phyloP scores from a whole-genome alignment of 768 basidiomycete species.

The Lactifluus echinatus region DNA sequence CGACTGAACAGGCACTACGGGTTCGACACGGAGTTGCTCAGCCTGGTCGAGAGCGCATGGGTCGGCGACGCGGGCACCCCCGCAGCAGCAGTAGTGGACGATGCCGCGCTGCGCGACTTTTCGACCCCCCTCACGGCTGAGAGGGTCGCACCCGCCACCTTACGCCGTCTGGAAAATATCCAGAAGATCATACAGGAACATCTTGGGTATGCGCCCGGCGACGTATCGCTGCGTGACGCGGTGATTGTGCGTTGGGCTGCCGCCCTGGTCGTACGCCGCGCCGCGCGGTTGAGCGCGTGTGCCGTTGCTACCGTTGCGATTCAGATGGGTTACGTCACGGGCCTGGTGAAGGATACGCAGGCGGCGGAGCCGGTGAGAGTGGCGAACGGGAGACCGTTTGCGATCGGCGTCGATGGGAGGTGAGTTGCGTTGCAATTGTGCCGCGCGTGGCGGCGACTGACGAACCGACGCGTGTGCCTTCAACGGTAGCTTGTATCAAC shows the following conservation, averaged over 20 bases:
- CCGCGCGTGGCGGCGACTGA: neutral
- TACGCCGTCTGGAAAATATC: constrained; percentile 42
- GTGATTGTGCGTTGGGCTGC: constrained; percentile 78
- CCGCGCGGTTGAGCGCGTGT: constrained; percentile 74
- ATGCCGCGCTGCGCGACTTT: constrained; percentile 13
- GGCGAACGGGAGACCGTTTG: constrained; percentile 44
- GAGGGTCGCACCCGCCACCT: constrained; percentile 17
- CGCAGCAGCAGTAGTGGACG: neutral
- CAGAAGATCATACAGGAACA: constrained; percentile 52
- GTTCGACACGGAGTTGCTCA: constrained; percentile 89
- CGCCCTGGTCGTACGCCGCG: constrained; percentile 69
- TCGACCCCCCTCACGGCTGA: constrained; percentile 3
- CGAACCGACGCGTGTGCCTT: neutral
- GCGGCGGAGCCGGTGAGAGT: constrained; percentile 4
- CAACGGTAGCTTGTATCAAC: constrained; percentile 65
- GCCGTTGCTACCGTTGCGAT: constrained; percentile 80
- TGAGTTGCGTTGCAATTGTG: constrained; percentile 28
- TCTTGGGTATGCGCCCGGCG: constrained; percentile 47
- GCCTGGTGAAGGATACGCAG: constrained; percentile 31
- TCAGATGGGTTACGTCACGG: constrained; percentile 65
- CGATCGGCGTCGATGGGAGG: constrained; percentile 93
- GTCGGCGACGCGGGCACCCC: constrained; percentile 34
- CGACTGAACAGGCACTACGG: constrained; percentile 87
- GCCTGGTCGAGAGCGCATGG: constrained; percentile 74
- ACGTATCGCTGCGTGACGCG: constrained; percentile 40